Evolutionary conservation across 2,329 filamentous ascomycete genomes (phyloP).

Genomic region (Dichotomopilus funicola): DNA sequence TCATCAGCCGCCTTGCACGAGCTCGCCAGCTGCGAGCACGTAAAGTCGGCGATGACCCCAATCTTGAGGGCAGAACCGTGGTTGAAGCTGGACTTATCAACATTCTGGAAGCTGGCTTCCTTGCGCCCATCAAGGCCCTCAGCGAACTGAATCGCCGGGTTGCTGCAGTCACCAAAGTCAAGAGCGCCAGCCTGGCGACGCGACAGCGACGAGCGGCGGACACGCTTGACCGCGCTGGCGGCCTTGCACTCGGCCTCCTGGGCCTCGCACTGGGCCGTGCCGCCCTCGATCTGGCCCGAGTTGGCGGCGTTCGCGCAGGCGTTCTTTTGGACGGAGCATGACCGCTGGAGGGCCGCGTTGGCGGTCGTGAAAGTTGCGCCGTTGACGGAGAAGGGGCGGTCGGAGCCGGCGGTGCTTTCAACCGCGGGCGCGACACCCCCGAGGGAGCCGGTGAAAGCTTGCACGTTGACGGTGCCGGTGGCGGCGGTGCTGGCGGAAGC

Average conservation of each 20-base stretch:
- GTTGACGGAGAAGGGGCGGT: conserved; percentile 46
- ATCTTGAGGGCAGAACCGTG: conserved; percentile 43
- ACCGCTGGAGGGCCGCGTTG: conserved; percentile 40
- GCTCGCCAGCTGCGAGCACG: conserved; percentile 32
- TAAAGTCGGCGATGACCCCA: conserved; percentile 33
- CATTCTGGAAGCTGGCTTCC: conserved; percentile 36
- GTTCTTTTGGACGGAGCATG: conserved; percentile 46
- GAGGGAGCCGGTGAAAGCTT: conserved; percentile 39
- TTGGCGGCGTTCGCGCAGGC: conserved; percentile 44
- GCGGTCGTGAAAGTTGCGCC: conserved; percentile 47
- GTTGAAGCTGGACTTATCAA: conserved; percentile 38
- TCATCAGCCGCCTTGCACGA: conserved; percentile 30
- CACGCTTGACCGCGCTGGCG: conserved; percentile 17
- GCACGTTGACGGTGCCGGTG: conserved; percentile 31
- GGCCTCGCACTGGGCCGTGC: conserved; percentile 36
- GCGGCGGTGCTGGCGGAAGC: conserved; percentile 8
- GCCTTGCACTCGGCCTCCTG: conserved; percentile 36
- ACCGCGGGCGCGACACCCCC: conserved; percentile 39
- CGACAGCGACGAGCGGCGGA: conserved; percentile 11
- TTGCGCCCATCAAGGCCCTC: conserved; percentile 42
- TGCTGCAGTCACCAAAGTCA: conserved; percentile 41
- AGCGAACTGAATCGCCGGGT: conserved; percentile 45
- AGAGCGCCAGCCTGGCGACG: conserved; percentile 26
- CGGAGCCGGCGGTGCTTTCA: conserved; percentile 28
- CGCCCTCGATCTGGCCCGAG: conserved; percentile 33